Evolutionary conservation across 2,329 filamentous ascomycete genomes (phyloP), one percentile per base, ranked within the genome.

Genomic region (Colletotrichum abscissum): DNA sequence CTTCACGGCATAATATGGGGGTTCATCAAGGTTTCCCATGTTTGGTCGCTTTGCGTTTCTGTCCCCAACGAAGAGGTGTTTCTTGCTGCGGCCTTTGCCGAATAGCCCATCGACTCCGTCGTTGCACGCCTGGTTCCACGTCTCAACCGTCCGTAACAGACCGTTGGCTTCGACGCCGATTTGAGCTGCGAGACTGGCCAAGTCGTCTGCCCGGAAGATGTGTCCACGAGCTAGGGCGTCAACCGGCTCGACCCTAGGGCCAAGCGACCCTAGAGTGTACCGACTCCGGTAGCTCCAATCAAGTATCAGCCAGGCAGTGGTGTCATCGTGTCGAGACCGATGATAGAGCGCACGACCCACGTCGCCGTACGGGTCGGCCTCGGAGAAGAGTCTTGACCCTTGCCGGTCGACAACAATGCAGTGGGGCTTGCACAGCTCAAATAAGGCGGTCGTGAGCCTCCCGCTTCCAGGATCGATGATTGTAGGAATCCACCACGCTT

Each of bases 381-480:
- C 82, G 73, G 82, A 81, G 58, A 78, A 71, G 74, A 83, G 83
- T 9, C 82, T 77, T 35, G 76, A 59, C 16, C 80, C 82, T n/a
- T 72, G 63, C 16, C 73, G 66, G 72, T 83, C 81, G 33, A 84
- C 81, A 35, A 83, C 79, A 57, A 84, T 81, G 2, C 76, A 78
- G 73, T 80, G 79, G 19, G 82, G 82, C 38, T 77, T 74, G 4
- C 75, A 76, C 30, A 80, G 78, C 9, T 81, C 81, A 38, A 75
- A 78, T 1, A 80, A 70, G 59, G 71, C 70, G 68, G 77, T 81
- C 38, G 73, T 74, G 46, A 52, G 55, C 24, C 66, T 42, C 11
- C 69, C 69, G 12, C 67, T 75, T 19, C 49, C 69, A 7, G 80
- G 81, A 65, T 82, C 76, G 24, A 75, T 58, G n/a, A 81, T 75